Evolutionary conservation across 805 yeast genomes (phyloP).

Genomic region (Ogataea henricii): DNA sequence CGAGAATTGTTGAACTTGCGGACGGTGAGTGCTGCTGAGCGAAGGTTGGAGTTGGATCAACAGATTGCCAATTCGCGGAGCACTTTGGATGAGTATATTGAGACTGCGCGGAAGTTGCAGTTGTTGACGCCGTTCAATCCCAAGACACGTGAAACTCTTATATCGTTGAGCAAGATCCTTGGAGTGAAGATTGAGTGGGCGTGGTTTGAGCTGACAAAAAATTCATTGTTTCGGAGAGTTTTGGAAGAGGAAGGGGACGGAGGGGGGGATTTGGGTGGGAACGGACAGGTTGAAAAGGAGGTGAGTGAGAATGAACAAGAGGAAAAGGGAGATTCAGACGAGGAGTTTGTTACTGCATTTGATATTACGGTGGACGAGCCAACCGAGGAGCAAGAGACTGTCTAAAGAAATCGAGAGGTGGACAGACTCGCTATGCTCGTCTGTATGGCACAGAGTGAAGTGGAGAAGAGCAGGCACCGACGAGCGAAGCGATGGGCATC

Average conservation of each 20-base stretch:
- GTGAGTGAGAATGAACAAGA: neutral
- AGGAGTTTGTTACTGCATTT: slow-evolving; percentile 24
- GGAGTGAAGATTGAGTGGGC: slow-evolving; percentile 58
- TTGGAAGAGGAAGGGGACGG: slow-evolving; percentile 7
- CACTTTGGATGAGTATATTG: slow-evolving; percentile 40
- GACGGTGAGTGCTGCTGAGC: slow-evolving; percentile 12
- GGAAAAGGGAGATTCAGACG: slow-evolving; percentile 2
- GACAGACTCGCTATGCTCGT: too few relatives aligned
- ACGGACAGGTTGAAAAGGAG: too few relatives aligned
- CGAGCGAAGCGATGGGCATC: too few relatives aligned
- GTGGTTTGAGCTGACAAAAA: slow-evolving; percentile 53
- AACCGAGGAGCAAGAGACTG: neutral
- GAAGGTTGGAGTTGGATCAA: slow-evolving; percentile 10
- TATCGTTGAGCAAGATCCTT: slow-evolving; percentile 46
- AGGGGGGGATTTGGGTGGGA: neutral
- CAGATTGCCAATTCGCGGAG: slow-evolving; percentile 32
- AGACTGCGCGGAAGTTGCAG: slow-evolving; percentile 41
- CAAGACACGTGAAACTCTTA: slow-evolving; percentile 52
- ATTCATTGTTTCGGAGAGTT: slow-evolving; percentile 25
- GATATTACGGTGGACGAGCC: slow-evolving; percentile 20
- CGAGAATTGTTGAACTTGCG: slow-evolving; percentile 24
- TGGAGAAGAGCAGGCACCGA: too few relatives aligned
- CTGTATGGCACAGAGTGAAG: too few relatives aligned
- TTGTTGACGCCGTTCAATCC: slow-evolving; percentile 56
- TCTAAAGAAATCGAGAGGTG: too few relatives aligned